Evolutionary conservation across 208 protist species (phyloP).

Genomic region (Phytomonas serpens): DNA sequence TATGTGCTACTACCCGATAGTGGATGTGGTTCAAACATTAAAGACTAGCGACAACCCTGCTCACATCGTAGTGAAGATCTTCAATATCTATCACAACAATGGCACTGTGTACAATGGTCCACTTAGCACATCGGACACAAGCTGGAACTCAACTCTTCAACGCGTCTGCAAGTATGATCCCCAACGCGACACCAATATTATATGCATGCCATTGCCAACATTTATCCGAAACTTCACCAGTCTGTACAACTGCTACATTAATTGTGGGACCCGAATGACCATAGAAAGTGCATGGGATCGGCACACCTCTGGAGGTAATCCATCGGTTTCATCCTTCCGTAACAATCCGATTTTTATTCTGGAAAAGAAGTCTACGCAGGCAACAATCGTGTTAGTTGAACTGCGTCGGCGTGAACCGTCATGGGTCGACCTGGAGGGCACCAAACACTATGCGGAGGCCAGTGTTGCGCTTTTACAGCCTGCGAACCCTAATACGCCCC

Average conservation of each 20-base stretch:
- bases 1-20: conserved; percentile 71
- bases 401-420: conserved; percentile 57
- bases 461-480: conserved; percentile 67
- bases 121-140: conserved; percentile 34
- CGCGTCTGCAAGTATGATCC: conserved; percentile 48
- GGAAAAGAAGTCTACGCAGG: conserved; percentile 71
- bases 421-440: conserved; percentile 58
- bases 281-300: conserved; percentile 45
- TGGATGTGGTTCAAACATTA: conserved; percentile 57
- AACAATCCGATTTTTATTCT: conserved; percentile 84
- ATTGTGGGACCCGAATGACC: conserved; percentile 78
- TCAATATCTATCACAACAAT: conserved; percentile 48
- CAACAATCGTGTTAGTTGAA: conserved; percentile 61
- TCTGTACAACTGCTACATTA: conserved; percentile 77
- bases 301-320: conserved; percentile 60
- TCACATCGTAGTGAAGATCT: conserved; percentile 63
- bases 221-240: conserved; percentile 78
- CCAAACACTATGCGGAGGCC: conserved; percentile 77
- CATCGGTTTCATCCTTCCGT: conserved; percentile 76
- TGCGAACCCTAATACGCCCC: conserved; percentile 26
- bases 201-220: conserved; percentile 65
- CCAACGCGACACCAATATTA: conserved; percentile 24
- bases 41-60: conserved; percentile 30
- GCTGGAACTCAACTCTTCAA: conserved; percentile 58
- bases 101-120: conserved; percentile 54